These are phyloP conservation scores for Coffea canephora DNA, from an alignment of 257 asterid species.

Conservation along the genomic window DNA sequence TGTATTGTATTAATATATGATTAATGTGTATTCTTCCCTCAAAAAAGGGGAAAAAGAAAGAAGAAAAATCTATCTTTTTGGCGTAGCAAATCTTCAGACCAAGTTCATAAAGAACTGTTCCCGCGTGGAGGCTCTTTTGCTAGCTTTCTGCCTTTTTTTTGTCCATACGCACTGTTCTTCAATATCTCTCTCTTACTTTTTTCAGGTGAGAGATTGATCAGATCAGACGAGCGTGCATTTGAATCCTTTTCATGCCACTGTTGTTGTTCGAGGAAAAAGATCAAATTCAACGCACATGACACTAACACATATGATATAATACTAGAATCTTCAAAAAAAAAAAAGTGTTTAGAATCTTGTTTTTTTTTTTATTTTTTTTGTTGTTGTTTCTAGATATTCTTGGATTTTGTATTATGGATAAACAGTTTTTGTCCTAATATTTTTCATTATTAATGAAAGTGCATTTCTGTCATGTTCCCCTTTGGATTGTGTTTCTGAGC, in stretches of 20 bases:
- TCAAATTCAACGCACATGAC: background rate
- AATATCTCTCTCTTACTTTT: constrained; percentile 12
- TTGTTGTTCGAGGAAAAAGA: background rate
- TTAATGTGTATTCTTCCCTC: too few relatives aligned
- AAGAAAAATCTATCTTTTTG: background rate
- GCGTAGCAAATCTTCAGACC: background rate
- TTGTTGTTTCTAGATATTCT: too few relatives aligned
- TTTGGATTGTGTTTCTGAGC: too few relatives aligned
- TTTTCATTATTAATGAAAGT: background rate
- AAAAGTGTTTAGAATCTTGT: too few relatives aligned
- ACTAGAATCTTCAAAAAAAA: background rate
- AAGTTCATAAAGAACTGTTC: background rate
- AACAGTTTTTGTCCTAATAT: background rate
- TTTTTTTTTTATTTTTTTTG: too few relatives aligned
- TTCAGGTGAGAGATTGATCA: constrained; percentile 14
- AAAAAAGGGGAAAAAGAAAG: too few relatives aligned
- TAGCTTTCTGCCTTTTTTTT: background rate
- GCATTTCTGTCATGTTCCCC: background rate
- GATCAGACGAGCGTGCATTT: constrained; percentile 18
- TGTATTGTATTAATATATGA: too few relatives aligned
- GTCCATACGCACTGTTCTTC: background rate
- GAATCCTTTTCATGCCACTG: constrained; percentile 14
- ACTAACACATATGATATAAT: background rate
- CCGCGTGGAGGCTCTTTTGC: constrained; percentile 10
- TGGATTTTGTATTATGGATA: too few relatives aligned